Evolutionary conservation across 768 basidiomycete genomes (phyloP).

Genomic region (Russula foetens): DNA sequence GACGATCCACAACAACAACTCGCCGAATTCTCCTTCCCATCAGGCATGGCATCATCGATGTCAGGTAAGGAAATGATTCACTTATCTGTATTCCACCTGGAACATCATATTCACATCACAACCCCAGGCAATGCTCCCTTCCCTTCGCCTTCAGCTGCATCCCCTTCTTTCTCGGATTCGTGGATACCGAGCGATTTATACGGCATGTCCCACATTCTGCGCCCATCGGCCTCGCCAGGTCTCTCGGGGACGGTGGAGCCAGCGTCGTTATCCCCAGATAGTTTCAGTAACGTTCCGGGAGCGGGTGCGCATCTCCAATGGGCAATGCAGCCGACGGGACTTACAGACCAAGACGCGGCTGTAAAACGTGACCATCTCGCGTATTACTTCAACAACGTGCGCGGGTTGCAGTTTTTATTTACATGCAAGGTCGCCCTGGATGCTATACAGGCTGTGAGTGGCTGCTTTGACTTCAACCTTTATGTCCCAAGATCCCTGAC

Average conservation of each 20-base stretch:
- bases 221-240: neutral
- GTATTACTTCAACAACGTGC: conserved; percentile 71
- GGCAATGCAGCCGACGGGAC: conserved; percentile 9
- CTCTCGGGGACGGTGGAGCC: neutral
- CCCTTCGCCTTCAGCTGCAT: neutral
- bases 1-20: conserved; percentile 8
- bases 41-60: conserved; percentile 11
- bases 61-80: conserved; percentile 12
- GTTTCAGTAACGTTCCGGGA: conserved; percentile 14
- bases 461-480: neutral
- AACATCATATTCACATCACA: neutral
- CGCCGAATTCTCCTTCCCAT: conserved; percentile 14
- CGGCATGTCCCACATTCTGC: conserved; percentile 1
- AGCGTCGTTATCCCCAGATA: conserved; percentile 6
- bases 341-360: conserved; percentile 15
- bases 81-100: neutral
- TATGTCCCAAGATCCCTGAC: neutral
- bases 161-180: conserved; percentile 4
- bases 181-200: conserved; percentile 3
- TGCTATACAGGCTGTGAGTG: conserved; percentile 55
- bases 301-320: conserved; percentile 4
- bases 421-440: conserved; percentile 54
- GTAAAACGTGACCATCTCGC: conserved; percentile 32
- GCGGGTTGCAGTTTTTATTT: conserved; percentile 58
- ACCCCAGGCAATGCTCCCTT: conserved; percentile 9